Evolutionary conservation across 257 asterid species (phyloP).

Genomic region (Nicotiana sylvestris): DNA sequence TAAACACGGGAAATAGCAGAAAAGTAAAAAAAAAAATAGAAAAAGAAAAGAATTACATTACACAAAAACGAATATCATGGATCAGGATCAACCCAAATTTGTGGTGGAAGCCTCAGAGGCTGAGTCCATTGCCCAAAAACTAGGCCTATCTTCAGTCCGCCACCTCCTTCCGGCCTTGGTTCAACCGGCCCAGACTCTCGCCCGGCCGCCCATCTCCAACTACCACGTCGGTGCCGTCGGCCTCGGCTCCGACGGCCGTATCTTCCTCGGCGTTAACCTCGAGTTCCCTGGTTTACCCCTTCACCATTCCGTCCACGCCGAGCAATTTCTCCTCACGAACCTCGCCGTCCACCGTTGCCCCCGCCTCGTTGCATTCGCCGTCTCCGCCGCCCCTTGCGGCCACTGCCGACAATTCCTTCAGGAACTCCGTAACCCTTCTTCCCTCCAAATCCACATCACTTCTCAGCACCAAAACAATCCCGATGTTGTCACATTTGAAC

Average conservation of each 20-base stretch:
- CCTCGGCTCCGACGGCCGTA: constrained; percentile 83
- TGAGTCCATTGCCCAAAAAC: constrained; percentile 51
- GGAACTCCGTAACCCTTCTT: constrained; percentile 60
- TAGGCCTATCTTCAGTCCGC: constrained; percentile 55
- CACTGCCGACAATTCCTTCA: constrained; percentile 96
- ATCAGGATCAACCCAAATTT: constrained; percentile 44
- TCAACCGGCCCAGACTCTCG: constrained; percentile 56
- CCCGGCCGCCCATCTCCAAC: constrained; percentile 82
- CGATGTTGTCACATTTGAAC: constrained; percentile 29
- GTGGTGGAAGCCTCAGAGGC: constrained; percentile 59
- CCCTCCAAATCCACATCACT: constrained; percentile 49
- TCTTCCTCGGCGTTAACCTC: constrained; percentile 73
- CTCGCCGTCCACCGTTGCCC: constrained; percentile 55
- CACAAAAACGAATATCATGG: constrained; percentile 18
- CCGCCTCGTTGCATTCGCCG: constrained; percentile 55
- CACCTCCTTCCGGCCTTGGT: constrained; percentile 79
- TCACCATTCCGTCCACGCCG: constrained; percentile 87
- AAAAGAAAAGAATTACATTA: background rate
- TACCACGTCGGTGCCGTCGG: constrained; percentile 81
- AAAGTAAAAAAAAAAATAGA: background rate
- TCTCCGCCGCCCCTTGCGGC: constrained; percentile 93
- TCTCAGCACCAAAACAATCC: constrained; percentile 19
- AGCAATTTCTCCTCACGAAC: constrained; percentile 74
- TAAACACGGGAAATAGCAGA: background rate
- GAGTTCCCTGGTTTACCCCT: constrained; percentile 81